phyloP scores from a whole-genome alignment of 495 filamentous ascomycete species.

The Terfezia claveryi region DNA sequence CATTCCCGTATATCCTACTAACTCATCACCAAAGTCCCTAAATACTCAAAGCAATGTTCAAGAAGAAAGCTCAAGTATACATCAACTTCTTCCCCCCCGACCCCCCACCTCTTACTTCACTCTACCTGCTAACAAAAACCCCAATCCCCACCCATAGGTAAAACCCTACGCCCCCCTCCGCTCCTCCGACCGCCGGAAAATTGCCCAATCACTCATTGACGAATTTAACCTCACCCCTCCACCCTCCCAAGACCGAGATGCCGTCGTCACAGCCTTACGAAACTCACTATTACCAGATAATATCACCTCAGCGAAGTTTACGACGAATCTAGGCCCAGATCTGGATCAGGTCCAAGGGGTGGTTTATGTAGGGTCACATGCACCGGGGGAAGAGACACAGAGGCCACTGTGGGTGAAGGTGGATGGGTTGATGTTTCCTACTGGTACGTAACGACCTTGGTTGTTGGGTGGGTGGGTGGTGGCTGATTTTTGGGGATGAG shows the following conservation, averaged over 20 bases:
- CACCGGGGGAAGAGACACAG: constrained; percentile 27
- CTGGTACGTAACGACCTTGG: constrained; percentile 14
- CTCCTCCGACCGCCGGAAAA: constrained; percentile 48
- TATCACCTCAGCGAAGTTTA: constrained; percentile 40
- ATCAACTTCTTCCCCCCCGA: too few species aligned
- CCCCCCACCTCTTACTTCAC: too few species aligned
- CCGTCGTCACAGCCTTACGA: constrained; percentile 27
- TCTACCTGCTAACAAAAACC: too few species aligned
- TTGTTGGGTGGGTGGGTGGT: not conserved
- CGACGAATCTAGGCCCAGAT: constrained; percentile 44
- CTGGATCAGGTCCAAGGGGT: constrained; percentile 41
- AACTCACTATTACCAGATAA: constrained; percentile 46
- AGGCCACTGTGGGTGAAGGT: constrained; percentile 49
- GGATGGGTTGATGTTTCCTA: constrained; percentile 44
- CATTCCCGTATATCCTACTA: too few species aligned
- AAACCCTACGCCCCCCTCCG: constrained; percentile 47
- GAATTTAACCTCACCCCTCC: constrained; percentile 29
- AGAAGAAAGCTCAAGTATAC: too few species aligned
- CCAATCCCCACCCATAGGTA: constrained; percentile 25
- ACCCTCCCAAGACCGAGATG: constrained; percentile 2
- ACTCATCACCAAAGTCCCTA: too few species aligned
- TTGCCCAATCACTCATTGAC: constrained; percentile 47
- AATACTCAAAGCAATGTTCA: too few species aligned
- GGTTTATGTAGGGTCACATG: constrained; percentile 39
- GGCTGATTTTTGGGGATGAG: not conserved